A percentile compares a stretch with the other conserved stretches of the same genome.
Conservation (phyloP, 2,329 filamentous ascomycete species). For the Colletotrichum caudatum region DNA sequence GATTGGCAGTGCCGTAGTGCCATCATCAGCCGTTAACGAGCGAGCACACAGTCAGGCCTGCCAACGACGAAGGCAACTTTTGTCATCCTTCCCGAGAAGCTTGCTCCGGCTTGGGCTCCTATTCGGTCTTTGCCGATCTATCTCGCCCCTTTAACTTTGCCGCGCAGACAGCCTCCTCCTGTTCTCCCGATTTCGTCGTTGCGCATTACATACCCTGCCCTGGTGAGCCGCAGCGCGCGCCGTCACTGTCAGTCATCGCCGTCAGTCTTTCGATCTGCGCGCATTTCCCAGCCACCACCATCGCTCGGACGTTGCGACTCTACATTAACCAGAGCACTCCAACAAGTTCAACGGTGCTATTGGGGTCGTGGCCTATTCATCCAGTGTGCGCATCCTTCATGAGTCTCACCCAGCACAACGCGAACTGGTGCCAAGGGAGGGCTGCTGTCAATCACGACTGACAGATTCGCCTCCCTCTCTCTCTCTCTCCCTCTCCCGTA, state of each 20-base stretch:
- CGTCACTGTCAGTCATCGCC: conserved; percentile 28
- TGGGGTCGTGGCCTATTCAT: conserved; percentile 17
- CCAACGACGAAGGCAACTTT: conserved; percentile 5
- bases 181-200: conserved; percentile 5
- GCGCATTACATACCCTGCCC: conserved; percentile 8
- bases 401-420: conserved; percentile 23
- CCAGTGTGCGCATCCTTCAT: conserved; percentile 16
- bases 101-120: conserved; percentile 5
- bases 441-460: conserved; percentile 10
- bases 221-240: conserved; percentile 15
- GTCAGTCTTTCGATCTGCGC: conserved; percentile 30
- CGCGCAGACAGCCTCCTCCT: neutral
- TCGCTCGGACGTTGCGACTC: conserved; percentile 30
- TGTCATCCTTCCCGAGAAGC: conserved; percentile 9
- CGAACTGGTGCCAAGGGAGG: conserved; percentile 14
- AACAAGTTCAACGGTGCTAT: conserved; percentile 17
- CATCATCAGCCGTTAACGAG: conserved; percentile 10
- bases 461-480: neutral
- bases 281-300: conserved; percentile 33
- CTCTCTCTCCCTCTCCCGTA: neutral
- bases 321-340: conserved; percentile 21
- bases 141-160: conserved; percentile 4
- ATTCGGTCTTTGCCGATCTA: conserved; percentile 1
- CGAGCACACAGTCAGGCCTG: neutral
- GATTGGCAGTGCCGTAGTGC: conserved; percentile 25